Evolutionary conservation across 306 rosid species (phyloP).

Genomic region (Vigna hirtella): DNA sequence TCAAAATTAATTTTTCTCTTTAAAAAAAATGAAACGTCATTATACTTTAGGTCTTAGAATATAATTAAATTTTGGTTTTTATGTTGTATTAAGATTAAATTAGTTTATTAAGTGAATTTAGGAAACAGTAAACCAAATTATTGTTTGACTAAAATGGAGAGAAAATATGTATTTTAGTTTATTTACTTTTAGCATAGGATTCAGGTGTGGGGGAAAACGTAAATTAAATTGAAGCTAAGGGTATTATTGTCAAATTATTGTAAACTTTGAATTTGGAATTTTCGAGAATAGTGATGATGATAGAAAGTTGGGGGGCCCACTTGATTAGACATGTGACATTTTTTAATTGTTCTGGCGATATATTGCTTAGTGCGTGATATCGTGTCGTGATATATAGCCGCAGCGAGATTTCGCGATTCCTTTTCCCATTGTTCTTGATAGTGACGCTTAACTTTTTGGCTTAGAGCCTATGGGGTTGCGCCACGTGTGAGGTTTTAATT

Average conservation of each 20-base stretch:
- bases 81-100: no score
- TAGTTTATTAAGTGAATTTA: no score
- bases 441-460: slow-evolving; percentile 9
- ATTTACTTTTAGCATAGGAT: neutral
- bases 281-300: slow-evolving; percentile 48
- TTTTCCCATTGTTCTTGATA: neutral
- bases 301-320: slow-evolving; percentile 53
- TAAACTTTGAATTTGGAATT: slow-evolving; percentile 46
- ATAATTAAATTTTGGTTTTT: no score
- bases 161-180: no score
- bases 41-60: no score
- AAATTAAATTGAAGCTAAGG: slow-evolving; percentile 36
- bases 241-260: slow-evolving; percentile 30
- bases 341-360: slow-evolving; percentile 19
- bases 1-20: no score
- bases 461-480: slow-evolving; percentile 34
- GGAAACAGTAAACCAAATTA: no score
- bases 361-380: slow-evolving; percentile 6
- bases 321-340: slow-evolving; percentile 32
- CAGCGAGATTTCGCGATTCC: slow-evolving; percentile 35
- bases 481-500: slow-evolving; percentile 37
- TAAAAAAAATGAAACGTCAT: no score
- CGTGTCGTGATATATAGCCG: neutral
- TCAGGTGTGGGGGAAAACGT: neutral
- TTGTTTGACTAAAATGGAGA: neutral